Conservation (phyloP, 2,329 filamentous ascomycete species). For the Fusarium longipes region DNA sequence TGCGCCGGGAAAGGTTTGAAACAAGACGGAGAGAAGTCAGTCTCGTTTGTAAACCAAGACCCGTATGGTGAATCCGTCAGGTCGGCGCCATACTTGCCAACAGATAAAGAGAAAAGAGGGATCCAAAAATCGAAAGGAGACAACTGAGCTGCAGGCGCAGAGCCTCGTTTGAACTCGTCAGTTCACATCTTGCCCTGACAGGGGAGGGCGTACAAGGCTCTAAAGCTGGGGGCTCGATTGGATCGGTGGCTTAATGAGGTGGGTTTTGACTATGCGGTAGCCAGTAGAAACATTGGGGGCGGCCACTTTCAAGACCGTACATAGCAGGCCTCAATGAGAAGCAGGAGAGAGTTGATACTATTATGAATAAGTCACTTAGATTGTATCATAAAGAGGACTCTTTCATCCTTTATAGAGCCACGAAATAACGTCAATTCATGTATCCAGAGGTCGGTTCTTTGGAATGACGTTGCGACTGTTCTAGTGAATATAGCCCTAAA, state of each 20-base stretch:
- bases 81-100: slow-evolving; percentile 12
- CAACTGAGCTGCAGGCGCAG: slow-evolving; percentile 12
- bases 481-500: slow-evolving; percentile 1
- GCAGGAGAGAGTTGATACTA: background rate
- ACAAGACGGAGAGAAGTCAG: background rate
- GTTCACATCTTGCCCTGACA: slow-evolving; percentile 19
- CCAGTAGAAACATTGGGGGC: slow-evolving; percentile 11
- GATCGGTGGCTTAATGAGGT: slow-evolving; percentile 28
- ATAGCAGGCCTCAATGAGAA: slow-evolving; percentile 24
- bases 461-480: slow-evolving; percentile 7
- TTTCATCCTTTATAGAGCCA: background rate
- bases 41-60: slow-evolving; percentile 11
- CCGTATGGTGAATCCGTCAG: slow-evolving; percentile 6
- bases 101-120: background rate
- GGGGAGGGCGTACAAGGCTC: slow-evolving; percentile 30
- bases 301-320: slow-evolving; percentile 5
- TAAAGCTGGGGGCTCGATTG: slow-evolving; percentile 32
- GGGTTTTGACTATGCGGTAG: slow-evolving; percentile 13
- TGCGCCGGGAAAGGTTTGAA: background rate
- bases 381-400: background rate
- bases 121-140: slow-evolving; percentile 4
- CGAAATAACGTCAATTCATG: background rate
- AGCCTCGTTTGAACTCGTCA: slow-evolving; percentile 34
- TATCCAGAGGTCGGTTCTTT: background rate
- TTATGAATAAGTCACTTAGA: too few relatives aligned